Percentiles rank a stretch among this genome's conserved stretches.
These are phyloP conservation scores for Eurotiales sp. DNA, from an alignment of 2,329 filamentous ascomycete species.

Conservation along the genomic window DNA sequence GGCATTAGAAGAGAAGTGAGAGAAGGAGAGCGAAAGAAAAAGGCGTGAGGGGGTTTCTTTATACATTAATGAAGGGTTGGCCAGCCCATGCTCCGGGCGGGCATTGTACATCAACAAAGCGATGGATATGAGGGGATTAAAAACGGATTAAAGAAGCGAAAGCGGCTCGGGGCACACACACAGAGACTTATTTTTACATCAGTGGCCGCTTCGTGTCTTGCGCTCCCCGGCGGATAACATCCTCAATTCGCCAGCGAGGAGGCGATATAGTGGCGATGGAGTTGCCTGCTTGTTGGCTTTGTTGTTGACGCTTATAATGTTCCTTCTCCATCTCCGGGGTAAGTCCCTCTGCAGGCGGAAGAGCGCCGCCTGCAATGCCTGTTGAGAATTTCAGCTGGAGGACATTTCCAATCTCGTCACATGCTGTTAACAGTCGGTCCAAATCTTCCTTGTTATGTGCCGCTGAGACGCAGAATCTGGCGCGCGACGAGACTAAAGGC, in stretches of 20 bases:
- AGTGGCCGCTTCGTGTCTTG: slow-evolving; percentile 71
- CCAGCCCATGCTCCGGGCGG: too few species aligned
- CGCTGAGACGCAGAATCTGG: slow-evolving; percentile 90
- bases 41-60: too few species aligned
- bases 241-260: slow-evolving; percentile 75
- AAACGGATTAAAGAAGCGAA: too few species aligned
- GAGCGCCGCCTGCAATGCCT: slow-evolving; percentile 82
- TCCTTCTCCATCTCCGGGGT: slow-evolving; percentile 69
- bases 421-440: slow-evolving; percentile 81
- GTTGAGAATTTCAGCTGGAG: slow-evolving; percentile 97
- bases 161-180: too few species aligned
- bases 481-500: slow-evolving; percentile 88
- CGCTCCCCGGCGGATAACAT: slow-evolving; percentile 69
- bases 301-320: slow-evolving; percentile 49
- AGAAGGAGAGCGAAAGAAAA: too few species aligned
- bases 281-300: slow-evolving; percentile 21
- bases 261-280: slow-evolving; percentile 52
- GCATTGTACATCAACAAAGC: too few species aligned
- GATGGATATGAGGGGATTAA: too few species aligned
- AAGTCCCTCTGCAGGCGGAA: slow-evolving; percentile 69
- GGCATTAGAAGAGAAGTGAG: too few species aligned
- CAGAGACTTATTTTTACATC: slow-evolving; percentile 56
- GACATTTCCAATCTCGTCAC: slow-evolving; percentile 87
- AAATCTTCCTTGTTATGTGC: slow-evolving; percentile 98
- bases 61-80: too few species aligned